Base-by-base conservation (phyloP, 1,139 yeast genomes). In the Nadsonia commutata region DNA sequence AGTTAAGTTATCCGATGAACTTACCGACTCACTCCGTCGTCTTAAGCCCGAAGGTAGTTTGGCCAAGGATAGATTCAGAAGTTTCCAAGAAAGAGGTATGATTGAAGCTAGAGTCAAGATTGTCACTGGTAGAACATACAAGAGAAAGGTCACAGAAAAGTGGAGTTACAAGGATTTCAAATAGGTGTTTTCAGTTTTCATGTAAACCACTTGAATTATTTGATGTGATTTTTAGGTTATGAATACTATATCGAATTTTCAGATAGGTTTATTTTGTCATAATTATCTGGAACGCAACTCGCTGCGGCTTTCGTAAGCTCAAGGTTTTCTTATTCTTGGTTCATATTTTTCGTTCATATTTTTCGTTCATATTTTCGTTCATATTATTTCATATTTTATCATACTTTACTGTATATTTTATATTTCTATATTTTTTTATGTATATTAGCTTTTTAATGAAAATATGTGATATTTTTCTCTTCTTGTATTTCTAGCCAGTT, bases 11-110 rank as follows among this genome's bases (percentile, higher is more conserved):
- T 77, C 94, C 17, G 90, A 85, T 57, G 98, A 90, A 62, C 71
- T 93, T 50, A 76, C 82, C 23, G 93, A 83, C 53, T 83, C 94
- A 22, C 68, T 93, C 57, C 75, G 95, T 60, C 74, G 79, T 51
- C 67, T 90, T 57, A 82, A 75, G 58, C 94, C 97, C 0, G 98
- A 93, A 65, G 98, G 98, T 19, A 84, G 81, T 57, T 65, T 85
- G 47, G 68, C 85, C 42, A 78, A 80, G 52, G 96, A 88, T 56
- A 78, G 85, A 50, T 79, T 90, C 78, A 71, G 79, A 59, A 75
- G 74, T 46, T 63, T 90, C 51, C 97, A 90, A 65, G 74, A 83
- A 48, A 71, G 78, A 40, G 99, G 98, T 52, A 74, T 80, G 57
- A 71, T 90, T 46, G 98, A 90, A 60, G 70, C 95, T 6, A 74